Conservation (phyloP, 2,329 filamentous ascomycete genomes). For the Xylaria sp. region DNA sequence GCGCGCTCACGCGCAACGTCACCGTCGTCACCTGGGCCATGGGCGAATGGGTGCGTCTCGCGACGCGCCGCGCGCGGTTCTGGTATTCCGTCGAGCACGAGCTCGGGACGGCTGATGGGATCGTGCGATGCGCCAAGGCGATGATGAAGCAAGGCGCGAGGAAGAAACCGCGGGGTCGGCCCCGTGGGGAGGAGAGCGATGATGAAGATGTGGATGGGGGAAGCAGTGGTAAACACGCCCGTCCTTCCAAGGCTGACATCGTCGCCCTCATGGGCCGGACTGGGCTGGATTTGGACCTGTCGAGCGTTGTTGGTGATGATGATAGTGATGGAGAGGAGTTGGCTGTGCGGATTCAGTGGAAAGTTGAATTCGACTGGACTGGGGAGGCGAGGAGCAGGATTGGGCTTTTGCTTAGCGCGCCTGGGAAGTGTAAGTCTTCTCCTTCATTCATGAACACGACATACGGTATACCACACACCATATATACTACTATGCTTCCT, state of each 20-base stretch:
- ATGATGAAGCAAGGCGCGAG: constrained; percentile 47
- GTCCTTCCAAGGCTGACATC: constrained; percentile 57
- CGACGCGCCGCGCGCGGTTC: constrained; percentile 68
- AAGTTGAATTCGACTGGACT: constrained; percentile 76
- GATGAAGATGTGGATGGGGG: constrained; percentile 21
- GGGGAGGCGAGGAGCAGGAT: constrained; percentile 74
- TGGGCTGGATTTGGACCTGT: constrained; percentile 58
- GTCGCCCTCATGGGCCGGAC: constrained; percentile 65
- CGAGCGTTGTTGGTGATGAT: constrained; percentile 50
- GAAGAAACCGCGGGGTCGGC: constrained; percentile 29
- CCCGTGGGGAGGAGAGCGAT: constrained; percentile 26
- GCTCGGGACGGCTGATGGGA: constrained; percentile 54
- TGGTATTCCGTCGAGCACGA: constrained; percentile 67
- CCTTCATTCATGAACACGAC: not conserved
- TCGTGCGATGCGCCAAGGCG: constrained; percentile 48
- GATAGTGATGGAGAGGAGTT: constrained; percentile 50
- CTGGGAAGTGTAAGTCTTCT: constrained; percentile 69
- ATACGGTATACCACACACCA: not conserved
- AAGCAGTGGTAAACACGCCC: not conserved
- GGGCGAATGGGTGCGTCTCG: constrained; percentile 73
- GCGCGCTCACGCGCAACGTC: constrained; percentile 66
- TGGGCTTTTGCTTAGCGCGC: constrained; percentile 65
- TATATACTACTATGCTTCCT: not conserved
- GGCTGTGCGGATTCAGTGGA: constrained; percentile 69
- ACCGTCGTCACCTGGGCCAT: constrained; percentile 73